These are phyloP conservation scores for Hyparrhenia diplandra DNA, from an alignment of 176 grass and related monocot species.

Conservation along the genomic window DNA sequence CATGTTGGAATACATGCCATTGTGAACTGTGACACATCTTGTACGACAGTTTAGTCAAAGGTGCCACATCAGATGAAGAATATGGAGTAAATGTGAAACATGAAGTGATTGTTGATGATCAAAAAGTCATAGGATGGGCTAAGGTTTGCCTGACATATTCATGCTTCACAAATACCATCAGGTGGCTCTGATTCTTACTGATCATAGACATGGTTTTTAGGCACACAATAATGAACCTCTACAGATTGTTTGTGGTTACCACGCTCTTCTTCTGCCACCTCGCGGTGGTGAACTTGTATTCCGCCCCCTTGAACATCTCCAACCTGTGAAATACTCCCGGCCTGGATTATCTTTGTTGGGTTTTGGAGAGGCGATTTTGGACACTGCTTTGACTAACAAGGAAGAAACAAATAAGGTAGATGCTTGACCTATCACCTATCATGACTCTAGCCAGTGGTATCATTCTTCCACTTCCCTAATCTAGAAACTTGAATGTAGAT, in stretches of 20 bases:
- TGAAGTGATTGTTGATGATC: slow-evolving; percentile 73
- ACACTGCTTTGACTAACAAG: slow-evolving; percentile 35
- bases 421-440: slow-evolving; percentile 11
- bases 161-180: slow-evolving; percentile 16
- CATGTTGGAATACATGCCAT: neutral
- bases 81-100: slow-evolving; percentile 57
- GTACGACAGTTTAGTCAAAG: slow-evolving; percentile 81
- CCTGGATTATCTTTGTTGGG: slow-evolving; percentile 57
- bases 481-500: slow-evolving; percentile 48
- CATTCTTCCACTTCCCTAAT: slow-evolving; percentile 20
- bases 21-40: slow-evolving; percentile 21
- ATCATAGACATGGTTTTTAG: slow-evolving; percentile 39
- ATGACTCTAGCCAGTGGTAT: neutral
- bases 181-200: slow-evolving; percentile 30
- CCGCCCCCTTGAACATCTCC: slow-evolving; percentile 90
- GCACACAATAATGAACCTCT: slow-evolving; percentile 87
- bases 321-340: slow-evolving; percentile 76
- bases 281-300: slow-evolving; percentile 83
- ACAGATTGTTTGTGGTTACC: slow-evolving; percentile 97
- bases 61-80: slow-evolving; percentile 73
- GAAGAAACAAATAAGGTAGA: slow-evolving; percentile 64
- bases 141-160: slow-evolving; percentile 60
- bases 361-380: slow-evolving; percentile 37
- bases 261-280: slow-evolving; percentile 71
- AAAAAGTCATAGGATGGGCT: slow-evolving; percentile 94